Evolutionary conservation across 768 basidiomycete species (phyloP).

Genomic region (Boletus reticuloceps): DNA sequence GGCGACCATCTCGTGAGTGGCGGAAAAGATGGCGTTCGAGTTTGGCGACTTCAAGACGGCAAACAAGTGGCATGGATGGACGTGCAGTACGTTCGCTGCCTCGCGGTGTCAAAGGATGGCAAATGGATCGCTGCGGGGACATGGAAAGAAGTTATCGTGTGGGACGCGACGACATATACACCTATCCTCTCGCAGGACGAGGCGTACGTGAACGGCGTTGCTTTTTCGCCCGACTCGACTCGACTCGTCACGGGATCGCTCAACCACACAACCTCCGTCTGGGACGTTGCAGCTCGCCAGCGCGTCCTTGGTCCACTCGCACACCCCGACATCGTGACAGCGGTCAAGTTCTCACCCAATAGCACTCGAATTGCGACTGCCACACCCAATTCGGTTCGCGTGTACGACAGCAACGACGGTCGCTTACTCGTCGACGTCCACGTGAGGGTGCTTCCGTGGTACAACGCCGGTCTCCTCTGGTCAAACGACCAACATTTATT

Average conservation of each 20-base stretch:
- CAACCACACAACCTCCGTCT: background rate
- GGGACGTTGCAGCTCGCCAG: background rate
- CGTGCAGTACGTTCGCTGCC: background rate
- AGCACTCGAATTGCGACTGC: constrained; percentile 6
- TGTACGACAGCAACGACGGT: background rate
- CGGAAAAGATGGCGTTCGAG: background rate
- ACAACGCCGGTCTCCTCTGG: constrained; percentile 7
- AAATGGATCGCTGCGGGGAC: constrained; percentile 4
- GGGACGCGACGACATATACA: background rate
- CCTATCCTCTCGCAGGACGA: background rate
- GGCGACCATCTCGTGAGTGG: background rate
- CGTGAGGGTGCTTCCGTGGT: background rate
- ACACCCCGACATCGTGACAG: background rate
- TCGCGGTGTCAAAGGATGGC: constrained; percentile 5
- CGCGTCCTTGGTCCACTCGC: background rate
- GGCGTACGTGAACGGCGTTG: background rate
- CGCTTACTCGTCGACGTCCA: background rate
- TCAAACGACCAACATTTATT: background rate
- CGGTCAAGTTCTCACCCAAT: background rate
- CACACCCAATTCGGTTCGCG: background rate
- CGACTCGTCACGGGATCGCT: background rate
- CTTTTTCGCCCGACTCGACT: constrained; percentile 5
- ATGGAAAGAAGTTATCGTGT: background rate
- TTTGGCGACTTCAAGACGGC: background rate
- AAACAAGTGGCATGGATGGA: background rate